Percentiles rank a stretch among this genome's conserved stretches.
These are phyloP conservation scores for Wickerhamiella sorbophila DNA, from an alignment of 805 yeast genomes.

Conservation along the genomic window DNA sequence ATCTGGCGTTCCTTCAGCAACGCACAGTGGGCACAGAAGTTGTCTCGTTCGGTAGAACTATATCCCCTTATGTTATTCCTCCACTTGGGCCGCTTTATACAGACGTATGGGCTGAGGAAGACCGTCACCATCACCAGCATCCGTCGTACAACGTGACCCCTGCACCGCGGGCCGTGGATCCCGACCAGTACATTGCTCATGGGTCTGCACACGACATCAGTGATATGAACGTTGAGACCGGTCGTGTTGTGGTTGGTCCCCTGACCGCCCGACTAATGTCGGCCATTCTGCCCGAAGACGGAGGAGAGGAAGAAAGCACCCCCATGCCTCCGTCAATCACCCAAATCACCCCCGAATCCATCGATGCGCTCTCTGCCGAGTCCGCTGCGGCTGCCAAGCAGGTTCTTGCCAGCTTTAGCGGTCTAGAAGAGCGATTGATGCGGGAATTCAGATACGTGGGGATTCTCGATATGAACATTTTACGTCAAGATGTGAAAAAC, in stretches of 20 bases:
- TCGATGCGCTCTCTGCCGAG: slow-evolving; percentile 4
- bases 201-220: slow-evolving; percentile 11
- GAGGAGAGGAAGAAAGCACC: slow-evolving; percentile 26
- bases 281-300: slow-evolving; percentile 42
- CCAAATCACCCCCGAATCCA: not conserved
- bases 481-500: slow-evolving; percentile 23
- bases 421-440: slow-evolving; percentile 76
- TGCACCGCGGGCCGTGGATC: slow-evolving; percentile 9
- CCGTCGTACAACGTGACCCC: slow-evolving; percentile 25
- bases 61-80: slow-evolving; percentile 64
- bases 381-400: slow-evolving; percentile 17
- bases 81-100: slow-evolving; percentile 71
- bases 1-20: slow-evolving; percentile 54
- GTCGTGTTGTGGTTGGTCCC: slow-evolving; percentile 80
- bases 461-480: slow-evolving; percentile 35
- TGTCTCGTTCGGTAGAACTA: slow-evolving; percentile 19
- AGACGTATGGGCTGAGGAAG: slow-evolving; percentile 80
- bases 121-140: slow-evolving; percentile 36
- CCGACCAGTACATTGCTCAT: slow-evolving; percentile 8
- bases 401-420: slow-evolving; percentile 49
- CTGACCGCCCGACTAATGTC: slow-evolving; percentile 68
- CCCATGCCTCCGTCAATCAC: slow-evolving; percentile 8
- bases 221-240: slow-evolving; percentile 39
- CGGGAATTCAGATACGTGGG: slow-evolving; percentile 85
- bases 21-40: slow-evolving; percentile 33